A percentile compares a stretch with the other conserved stretches of the same genome.
Evolutionary conservation across 768 basidiomycete species (phyloP).

Genomic region (Lepiota venenata): DNA sequence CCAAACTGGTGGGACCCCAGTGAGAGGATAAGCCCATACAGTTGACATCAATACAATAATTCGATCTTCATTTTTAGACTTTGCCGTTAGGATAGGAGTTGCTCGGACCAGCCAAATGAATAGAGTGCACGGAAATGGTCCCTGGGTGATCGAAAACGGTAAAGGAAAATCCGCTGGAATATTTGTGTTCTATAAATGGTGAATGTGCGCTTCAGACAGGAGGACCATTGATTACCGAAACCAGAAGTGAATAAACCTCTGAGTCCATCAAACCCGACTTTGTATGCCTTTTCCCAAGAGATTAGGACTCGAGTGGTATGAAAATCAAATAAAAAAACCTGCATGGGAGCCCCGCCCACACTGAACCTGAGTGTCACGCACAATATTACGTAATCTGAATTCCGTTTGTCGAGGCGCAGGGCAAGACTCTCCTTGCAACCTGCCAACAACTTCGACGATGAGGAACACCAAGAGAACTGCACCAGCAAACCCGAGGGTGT

Average conservation of each 20-base stretch:
- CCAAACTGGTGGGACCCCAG: conserved; percentile 2
- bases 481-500: neutral
- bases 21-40: conserved; percentile 2
- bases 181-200: neutral
- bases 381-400: neutral
- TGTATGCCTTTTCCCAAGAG: neutral
- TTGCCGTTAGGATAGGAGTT: conserved; percentile 2
- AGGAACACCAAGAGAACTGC: neutral
- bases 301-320: neutral
- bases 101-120: neutral
- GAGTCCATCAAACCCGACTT: neutral
- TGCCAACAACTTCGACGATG: neutral
- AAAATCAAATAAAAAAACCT: too few species aligned
- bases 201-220: neutral
- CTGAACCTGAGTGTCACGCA: neutral
- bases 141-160: neutral
- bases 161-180: too few species aligned
- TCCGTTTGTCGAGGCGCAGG: neutral
- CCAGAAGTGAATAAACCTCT: neutral
- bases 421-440: neutral
- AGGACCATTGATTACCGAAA: neutral
- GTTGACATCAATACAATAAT: neutral
- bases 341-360: neutral
- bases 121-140: neutral
- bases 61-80: neutral